phyloP scores from a whole-genome alignment of 352 stramenopile genomes.

The Phytophthora capsici region DNA sequence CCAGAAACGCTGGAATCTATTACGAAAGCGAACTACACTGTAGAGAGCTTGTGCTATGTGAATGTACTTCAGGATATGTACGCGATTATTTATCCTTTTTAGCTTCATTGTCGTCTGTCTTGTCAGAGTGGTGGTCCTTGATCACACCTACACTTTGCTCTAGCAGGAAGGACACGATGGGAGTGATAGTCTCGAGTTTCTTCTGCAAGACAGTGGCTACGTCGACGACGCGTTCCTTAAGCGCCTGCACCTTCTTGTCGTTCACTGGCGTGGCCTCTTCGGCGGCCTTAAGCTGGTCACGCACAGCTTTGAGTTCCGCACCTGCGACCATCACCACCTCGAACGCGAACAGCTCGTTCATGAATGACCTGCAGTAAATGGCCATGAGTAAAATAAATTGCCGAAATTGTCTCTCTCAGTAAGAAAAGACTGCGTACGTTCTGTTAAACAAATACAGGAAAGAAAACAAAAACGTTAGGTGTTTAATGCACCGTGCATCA shows the following conservation, averaged over 20 bases:
- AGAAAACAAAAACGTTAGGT: background rate
- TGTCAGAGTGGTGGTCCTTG: conserved; percentile 32
- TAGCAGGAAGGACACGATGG: conserved; percentile 63
- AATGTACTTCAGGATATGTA: no score
- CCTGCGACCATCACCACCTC: conserved; percentile 70
- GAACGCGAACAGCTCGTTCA: conserved; percentile 72
- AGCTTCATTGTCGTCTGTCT: conserved; percentile 16
- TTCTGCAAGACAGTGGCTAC: conserved; percentile 61
- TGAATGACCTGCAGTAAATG: conserved; percentile 43
- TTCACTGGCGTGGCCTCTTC: conserved; percentile 51
- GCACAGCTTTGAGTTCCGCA: conserved; percentile 66
- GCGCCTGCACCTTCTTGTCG: conserved; percentile 48
- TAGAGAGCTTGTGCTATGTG: no score
- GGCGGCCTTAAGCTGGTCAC: conserved; percentile 54
- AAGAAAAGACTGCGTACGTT: conserved; percentile 41
- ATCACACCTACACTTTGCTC: conserved; percentile 62
- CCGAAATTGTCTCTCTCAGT: background rate
- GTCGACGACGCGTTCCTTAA: conserved; percentile 62
- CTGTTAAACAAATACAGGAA: conserved; percentile 14
- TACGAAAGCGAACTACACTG: no score
- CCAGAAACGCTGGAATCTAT: no score
- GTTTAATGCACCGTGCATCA: no score
- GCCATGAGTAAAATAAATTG: background rate
- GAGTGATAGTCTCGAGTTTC: conserved; percentile 63
- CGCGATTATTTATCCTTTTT: conserved; percentile 59